Evolutionary conservation across 2,329 filamentous ascomycete species (phyloP).

Genomic region (Hymenoscyphus linearis): DNA sequence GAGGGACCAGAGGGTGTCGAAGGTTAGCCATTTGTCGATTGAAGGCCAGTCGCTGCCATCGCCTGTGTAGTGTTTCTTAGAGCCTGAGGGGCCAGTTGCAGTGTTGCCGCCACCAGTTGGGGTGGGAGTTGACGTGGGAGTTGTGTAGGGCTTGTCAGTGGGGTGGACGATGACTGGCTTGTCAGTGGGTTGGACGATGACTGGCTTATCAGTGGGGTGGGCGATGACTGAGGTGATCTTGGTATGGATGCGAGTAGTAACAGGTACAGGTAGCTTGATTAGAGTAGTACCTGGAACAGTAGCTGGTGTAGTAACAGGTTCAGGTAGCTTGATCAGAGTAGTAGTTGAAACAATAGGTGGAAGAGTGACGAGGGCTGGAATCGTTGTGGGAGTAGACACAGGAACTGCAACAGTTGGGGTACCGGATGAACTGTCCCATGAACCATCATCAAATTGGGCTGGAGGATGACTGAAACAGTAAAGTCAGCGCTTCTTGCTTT

Average conservation of each 20-base stretch:
- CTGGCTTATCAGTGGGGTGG: not conserved
- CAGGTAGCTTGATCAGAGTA: not conserved
- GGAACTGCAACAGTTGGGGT: not conserved
- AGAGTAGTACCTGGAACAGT: not conserved
- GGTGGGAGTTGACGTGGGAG: not conserved
- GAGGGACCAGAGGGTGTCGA: not conserved
- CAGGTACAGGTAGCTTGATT: not conserved
- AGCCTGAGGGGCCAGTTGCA: not conserved
- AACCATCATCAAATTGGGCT: not conserved
- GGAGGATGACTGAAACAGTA: not conserved
- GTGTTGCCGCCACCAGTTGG: not conserved
- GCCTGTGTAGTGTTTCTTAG: constrained; percentile 1
- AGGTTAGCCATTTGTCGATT: constrained; percentile 2
- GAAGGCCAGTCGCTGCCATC: constrained; percentile 8
- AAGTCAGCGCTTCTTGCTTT: not conserved
- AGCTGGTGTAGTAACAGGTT: not conserved
- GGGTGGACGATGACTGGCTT: not conserved
- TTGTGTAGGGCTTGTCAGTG: not conserved
- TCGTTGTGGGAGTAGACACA: not conserved
- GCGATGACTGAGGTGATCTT: not conserved
- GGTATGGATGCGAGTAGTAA: not conserved
- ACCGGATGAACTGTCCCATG: not conserved
- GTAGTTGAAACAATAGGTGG: too few species aligned
- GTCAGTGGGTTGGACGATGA: not conserved
- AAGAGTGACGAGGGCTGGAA: not conserved